A percentile compares a stretch with the other conserved stretches of the same genome.
These are phyloP conservation scores for Flagelloscypha sp. DNA, from an alignment of 768 basidiomycete genomes.

Conservation along the genomic window DNA sequence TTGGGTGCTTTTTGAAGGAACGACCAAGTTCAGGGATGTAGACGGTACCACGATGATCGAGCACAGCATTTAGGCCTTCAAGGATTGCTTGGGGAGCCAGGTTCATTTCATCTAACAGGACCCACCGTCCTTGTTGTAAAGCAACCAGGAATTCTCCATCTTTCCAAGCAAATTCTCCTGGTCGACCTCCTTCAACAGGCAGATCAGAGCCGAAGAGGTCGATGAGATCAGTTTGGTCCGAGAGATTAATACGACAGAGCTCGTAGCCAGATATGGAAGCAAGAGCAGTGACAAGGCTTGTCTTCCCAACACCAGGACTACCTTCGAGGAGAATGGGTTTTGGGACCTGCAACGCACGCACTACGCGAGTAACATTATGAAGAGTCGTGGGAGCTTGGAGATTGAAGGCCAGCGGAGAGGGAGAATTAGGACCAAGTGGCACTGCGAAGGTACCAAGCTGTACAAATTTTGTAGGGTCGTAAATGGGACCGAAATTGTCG, in stretches of 20 bases:
- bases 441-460: constrained; percentile 74
- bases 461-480: constrained; percentile 29
- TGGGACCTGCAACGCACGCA: constrained; percentile 79
- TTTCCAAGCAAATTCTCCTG: constrained; percentile 95
- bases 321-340: constrained; percentile 96
- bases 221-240: constrained; percentile 94
- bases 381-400: constrained; percentile 83
- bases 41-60: constrained; percentile 92
- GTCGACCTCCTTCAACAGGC: constrained; percentile 83
- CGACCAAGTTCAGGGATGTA: constrained; percentile 93
- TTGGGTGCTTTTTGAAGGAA: constrained; percentile 79
- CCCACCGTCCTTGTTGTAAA: constrained; percentile 94
- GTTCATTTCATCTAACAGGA: constrained; percentile 98
- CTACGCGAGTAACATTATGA: constrained; percentile 80
- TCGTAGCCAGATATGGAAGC: constrained; percentile 71
- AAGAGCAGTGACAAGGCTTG: constrained; percentile 82
- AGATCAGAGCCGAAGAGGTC: constrained; percentile 96
- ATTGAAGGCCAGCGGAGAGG: constrained; percentile 49
- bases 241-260: constrained; percentile 90
- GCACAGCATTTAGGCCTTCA: constrained; percentile 91
- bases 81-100: constrained; percentile 93
- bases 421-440: constrained; percentile 40
- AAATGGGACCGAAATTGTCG: constrained; percentile 19
- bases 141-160: constrained; percentile 94
- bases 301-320: constrained; percentile 97